Conservation (phyloP, 2,329 filamentous ascomycete genomes). For the Graphilbum sp. region DNA sequence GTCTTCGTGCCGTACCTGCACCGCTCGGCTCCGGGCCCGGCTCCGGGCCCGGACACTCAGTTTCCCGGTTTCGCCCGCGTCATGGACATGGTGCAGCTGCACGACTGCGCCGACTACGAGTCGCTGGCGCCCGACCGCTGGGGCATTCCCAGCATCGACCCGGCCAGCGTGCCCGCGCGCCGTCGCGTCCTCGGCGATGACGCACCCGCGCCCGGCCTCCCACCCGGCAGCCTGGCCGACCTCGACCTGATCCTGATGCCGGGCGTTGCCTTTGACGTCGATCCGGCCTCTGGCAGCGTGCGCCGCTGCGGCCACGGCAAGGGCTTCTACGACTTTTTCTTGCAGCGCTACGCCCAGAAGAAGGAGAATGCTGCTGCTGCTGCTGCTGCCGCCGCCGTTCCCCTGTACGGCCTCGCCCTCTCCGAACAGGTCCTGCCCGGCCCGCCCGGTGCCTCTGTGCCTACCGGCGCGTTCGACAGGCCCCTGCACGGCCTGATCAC, state of each 20-base stretch:
- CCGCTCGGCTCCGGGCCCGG: constrained; percentile 32
- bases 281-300: constrained; percentile 34
- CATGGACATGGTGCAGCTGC: constrained; percentile 90
- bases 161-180: constrained; percentile 46
- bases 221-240: constrained; percentile 18
- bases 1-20: constrained; percentile 90
- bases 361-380: too few relatives aligned
- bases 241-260: constrained; percentile 85
- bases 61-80: constrained; percentile 25
- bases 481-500: constrained; percentile 62
- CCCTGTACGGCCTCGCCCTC: constrained; percentile 63
- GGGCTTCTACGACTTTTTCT: constrained; percentile 92
- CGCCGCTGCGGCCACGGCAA: constrained; percentile 82
- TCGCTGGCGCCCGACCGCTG: constrained; percentile 64
- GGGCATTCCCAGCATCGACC: constrained; percentile 80
- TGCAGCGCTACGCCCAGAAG: constrained; percentile 47
- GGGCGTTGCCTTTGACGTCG: constrained; percentile 75
- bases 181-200: constrained; percentile 57
- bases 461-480: constrained; percentile 62
- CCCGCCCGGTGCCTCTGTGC: constrained; percentile 41
- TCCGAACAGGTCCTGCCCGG: constrained; percentile 62
- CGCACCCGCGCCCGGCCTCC: constrained; percentile 10
- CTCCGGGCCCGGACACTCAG: constrained; percentile 3
- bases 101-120: constrained; percentile 60
- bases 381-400: constrained; percentile 17